Base-by-base conservation (phyloP, 83 land plant genomes). In the Thuja plicata region DNA sequence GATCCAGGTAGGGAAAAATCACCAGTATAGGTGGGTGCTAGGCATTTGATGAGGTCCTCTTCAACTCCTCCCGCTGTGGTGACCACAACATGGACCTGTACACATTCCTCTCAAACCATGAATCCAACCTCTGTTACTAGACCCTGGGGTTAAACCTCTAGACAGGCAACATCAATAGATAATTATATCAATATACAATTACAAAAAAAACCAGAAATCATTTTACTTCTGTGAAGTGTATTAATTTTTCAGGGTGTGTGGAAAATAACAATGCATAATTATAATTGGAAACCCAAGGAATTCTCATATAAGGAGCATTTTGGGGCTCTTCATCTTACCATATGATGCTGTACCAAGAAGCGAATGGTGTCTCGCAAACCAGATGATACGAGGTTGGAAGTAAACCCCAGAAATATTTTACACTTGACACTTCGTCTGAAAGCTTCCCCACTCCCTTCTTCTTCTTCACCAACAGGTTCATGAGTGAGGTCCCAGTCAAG, bases 1-100 rank as follows among this genome's bases (percentile, higher is more conserved):
- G 95, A 94, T 50, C 99, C 99, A 76, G 95, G 94, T 62, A 98
- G 88, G 54, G 93, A 90, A 88, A 98, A 98, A 66, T 96, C 96
- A 74, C 99, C 99, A 92, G 89, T 94, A 86, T 88, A 98, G 38
- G 99, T 97, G 27, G 97, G 99, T 6, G 96, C 95, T 86, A 98
- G 94, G 84, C 99, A 98, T 88, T 98, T 98, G 43, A 98, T 95
- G 32, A 98, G 94, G 89, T 98, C 99, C 88, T 98, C 99, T 71
- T 98, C 99, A 71, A 98, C 93, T 24, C 98, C 99, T 90, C 99
- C 99, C 73, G 98, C 93, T n/a, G 99, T 98, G 15, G 99, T 98
- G 27, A 98, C 99, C 54, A 98, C 81, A 38, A 98, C 99, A 92
- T 98, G 97, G 50, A 98, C 99, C 99, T 97, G 90, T 21, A 93